Evolutionary conservation across 2,329 filamentous ascomycete genomes (phyloP).

Genomic region (Pseudogymnoascus sp.): DNA sequence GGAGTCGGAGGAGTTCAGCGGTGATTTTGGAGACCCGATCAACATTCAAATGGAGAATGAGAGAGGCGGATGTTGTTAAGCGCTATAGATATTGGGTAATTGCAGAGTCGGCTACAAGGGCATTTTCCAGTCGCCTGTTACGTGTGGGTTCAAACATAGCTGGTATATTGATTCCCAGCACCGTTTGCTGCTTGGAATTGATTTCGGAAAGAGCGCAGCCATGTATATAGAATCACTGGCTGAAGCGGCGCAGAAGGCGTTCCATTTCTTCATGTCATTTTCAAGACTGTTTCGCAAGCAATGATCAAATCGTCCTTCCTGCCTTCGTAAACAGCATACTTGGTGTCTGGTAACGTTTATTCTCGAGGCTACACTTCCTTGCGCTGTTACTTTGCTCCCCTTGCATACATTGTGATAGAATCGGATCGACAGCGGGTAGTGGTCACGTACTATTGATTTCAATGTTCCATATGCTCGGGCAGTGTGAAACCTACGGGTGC

Average conservation of each 20-base stretch:
- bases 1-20: constrained; percentile 94
- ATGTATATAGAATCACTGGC: constrained; percentile 9
- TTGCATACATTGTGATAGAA: background rate
- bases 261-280: background rate
- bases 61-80: constrained; percentile 85
- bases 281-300: background rate
- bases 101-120: background rate
- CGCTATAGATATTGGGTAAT: constrained; percentile 7
- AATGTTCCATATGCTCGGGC: background rate
- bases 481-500: background rate
- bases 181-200: constrained; percentile 9
- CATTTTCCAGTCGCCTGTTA: background rate
- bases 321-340: background rate
- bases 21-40: constrained; percentile 95
- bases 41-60: constrained; percentile 96
- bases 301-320: background rate
- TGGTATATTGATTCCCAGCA: constrained; percentile 11
- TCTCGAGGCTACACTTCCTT: background rate
- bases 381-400: background rate
- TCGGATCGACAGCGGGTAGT: too few relatives aligned
- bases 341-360: background rate
- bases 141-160: constrained; percentile 9
- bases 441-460: background rate
- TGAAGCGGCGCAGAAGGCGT: constrained; percentile 5
- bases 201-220: constrained; percentile 1